A percentile compares a stretch with the other conserved stretches of the same genome.
phyloP scores from a whole-genome alignment of 306 rosid species.

The Vigna mungo region DNA sequence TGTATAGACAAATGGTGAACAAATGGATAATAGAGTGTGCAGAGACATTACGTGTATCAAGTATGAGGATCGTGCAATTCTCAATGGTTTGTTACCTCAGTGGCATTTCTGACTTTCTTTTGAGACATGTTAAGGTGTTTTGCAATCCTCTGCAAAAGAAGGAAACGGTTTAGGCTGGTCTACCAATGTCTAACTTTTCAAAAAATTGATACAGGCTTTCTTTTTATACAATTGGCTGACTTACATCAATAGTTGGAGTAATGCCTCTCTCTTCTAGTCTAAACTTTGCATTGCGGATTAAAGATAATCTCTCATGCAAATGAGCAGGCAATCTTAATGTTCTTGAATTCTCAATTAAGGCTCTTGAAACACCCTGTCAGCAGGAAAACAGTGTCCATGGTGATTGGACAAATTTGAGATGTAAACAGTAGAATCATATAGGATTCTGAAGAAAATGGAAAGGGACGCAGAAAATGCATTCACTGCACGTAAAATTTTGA shows the following conservation, averaged over 20 bases:
- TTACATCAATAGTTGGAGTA: slow-evolving; percentile 91
- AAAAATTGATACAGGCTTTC: slow-evolving; percentile 20
- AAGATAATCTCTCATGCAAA: slow-evolving; percentile 89
- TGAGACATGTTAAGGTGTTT: slow-evolving; percentile 85
- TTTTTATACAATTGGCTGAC: slow-evolving; percentile 45
- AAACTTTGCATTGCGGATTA: slow-evolving; percentile 83
- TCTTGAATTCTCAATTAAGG: slow-evolving; percentile 87
- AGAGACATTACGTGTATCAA: slow-evolving; percentile 5
- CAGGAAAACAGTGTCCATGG: slow-evolving; percentile 27
- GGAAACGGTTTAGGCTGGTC: slow-evolving; percentile 35
- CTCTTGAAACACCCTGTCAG: slow-evolving; percentile 91
- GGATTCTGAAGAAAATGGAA: slow-evolving; percentile 3
- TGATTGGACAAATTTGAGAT: slow-evolving; percentile 28
- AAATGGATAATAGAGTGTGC: slow-evolving; percentile 1
- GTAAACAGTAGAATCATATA: slow-evolving; percentile 8
- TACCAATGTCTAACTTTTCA: slow-evolving; percentile 10
- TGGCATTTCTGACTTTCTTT: slow-evolving; percentile 93
- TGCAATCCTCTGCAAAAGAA: slow-evolving; percentile 76
- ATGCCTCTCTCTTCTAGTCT: slow-evolving; percentile 86
- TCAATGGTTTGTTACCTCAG: slow-evolving; percentile 69
- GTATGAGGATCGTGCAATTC: slow-evolving; percentile 17
- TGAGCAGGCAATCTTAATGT: slow-evolving; percentile 84
- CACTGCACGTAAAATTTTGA: slow-evolving; percentile 24
- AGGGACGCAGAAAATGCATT: slow-evolving; percentile 19
- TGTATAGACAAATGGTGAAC: slow-evolving; percentile 34